These are phyloP conservation scores for Isatis lusitanica DNA, from an alignment of 441 rosid genomes.

Conservation along the genomic window DNA sequence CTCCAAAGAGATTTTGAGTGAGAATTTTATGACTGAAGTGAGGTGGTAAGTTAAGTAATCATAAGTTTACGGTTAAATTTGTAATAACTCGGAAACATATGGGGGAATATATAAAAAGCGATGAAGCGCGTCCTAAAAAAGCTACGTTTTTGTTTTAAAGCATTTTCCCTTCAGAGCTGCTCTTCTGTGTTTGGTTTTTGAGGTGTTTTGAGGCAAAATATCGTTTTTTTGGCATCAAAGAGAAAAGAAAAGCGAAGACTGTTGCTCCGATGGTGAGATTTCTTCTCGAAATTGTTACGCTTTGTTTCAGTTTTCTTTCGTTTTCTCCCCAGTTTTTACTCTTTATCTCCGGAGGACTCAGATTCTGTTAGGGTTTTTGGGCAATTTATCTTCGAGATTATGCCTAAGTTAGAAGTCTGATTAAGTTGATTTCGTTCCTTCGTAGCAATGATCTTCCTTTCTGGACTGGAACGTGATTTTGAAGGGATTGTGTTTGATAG, in stretches of 20 bases:
- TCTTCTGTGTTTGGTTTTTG: slow-evolving; percentile 5
- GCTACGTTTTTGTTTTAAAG: slow-evolving; percentile 20
- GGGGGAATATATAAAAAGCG: slow-evolving; percentile 14
- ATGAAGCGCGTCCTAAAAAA: slow-evolving; percentile 29
- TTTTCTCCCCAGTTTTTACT: background rate
- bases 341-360: background rate
- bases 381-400: background rate
- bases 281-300: background rate
- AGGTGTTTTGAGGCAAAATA: background rate
- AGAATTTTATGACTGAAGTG: background rate
- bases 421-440: background rate
- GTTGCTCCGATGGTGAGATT: slow-evolving; percentile 32
- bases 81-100: background rate
- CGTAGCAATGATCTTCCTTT: background rate
- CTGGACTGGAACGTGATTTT: background rate
- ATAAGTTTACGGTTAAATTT: background rate
- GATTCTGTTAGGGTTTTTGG: slow-evolving; percentile 26
- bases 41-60: background rate
- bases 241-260: slow-evolving; percentile 23
- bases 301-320: background rate
- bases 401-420: background rate
- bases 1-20: background rate
- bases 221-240: slow-evolving; percentile 22
- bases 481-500: background rate
- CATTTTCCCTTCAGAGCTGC: slow-evolving; percentile 6